Percentiles rank a stretch among this genome's conserved stretches.
Evolutionary conservation across 2,329 filamentous ascomycete species (phyloP).

Genomic region (Sporothrix euskadiensis): DNA sequence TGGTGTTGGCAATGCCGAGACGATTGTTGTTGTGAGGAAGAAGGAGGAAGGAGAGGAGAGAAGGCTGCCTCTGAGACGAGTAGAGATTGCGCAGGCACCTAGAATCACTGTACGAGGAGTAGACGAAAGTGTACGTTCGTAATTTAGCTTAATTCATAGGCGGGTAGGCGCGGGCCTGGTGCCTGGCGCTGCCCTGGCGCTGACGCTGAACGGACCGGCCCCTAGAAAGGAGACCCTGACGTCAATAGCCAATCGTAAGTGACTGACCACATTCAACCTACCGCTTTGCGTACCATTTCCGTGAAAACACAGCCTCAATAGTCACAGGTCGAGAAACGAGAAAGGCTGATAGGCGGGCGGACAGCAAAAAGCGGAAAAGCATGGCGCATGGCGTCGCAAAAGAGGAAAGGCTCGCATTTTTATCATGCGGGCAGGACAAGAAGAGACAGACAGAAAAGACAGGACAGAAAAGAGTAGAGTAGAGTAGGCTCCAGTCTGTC

Average conservation of each 20-base stretch:
- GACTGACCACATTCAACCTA: not conserved
- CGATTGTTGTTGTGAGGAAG: not conserved
- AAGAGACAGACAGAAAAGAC: not conserved
- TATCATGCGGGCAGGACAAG: not conserved
- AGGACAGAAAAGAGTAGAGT: not conserved
- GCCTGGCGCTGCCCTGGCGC: no score
- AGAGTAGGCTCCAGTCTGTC: not conserved
- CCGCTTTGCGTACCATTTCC: not conserved
- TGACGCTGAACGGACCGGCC: no score
- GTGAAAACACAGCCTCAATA: not conserved
- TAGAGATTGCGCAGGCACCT: not conserved
- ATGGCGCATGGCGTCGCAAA: not conserved
- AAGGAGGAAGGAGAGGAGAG: not conserved
- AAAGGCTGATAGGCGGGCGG: constrained; percentile 2
- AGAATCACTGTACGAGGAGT: not conserved
- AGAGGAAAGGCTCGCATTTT: not conserved
- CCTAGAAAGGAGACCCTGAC: not conserved
- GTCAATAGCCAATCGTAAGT: not conserved
- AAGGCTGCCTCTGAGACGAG: not conserved
- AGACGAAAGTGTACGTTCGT: no score
- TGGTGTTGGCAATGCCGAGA: not conserved
- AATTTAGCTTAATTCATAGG: no score
- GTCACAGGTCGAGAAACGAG: not conserved
- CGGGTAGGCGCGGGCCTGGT: no score
- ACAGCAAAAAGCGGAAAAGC: not conserved